Base-by-base conservation (phyloP, 805 yeast genomes). In the Metschnikowia shivogae region DNA sequence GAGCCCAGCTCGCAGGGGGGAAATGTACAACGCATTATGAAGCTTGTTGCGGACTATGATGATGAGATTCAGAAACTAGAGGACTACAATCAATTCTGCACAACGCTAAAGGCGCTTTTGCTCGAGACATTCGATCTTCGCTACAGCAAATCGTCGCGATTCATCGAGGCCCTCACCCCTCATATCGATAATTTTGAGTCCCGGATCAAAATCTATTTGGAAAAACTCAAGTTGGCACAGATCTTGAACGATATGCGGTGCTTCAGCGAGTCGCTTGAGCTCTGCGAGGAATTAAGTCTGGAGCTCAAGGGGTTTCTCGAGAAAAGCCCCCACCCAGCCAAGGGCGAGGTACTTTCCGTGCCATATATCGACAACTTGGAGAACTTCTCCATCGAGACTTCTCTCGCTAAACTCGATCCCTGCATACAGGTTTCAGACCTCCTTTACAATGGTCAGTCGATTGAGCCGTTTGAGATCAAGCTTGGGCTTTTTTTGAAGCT, bases 231-330 rank as follows among this genome's bases (percentile, higher is more conserved):
- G 6, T 59, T 81, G 35, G 84, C 83, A 0, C 61, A 72, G 28
- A 67, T 79, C 3, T 72, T 78, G 45, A 76, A 75, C 44, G 76
- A 76, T 37, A 70, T 87, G 65, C 73, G 74, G 22, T 72, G 85
- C 20, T 62, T 70, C 22, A 84, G 82, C 24, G 90, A 86, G 42
- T 74, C 92, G 0, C 58, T 83, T 30, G 63, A 59, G 3, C 72
- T 76, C 19, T 83, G 80, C 50, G 74, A 76, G 28, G 68, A 66
- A 26, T 54, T 86, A 5, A 68, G 71, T 13, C 46, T 54, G 1
- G 61, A 60, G 13, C 38, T 64, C 39, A 49, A 53, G 27, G 9
- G 43, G 11, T 53, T 34, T 28, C 29, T 39, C 8, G 35, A 24
- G 13, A 28, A 13, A 13, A 14, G 7, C 3, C 28, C 42, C 22